Base-by-base conservation (phyloP, 108 stramenopile genomes). In the Chaetoceros muelleri region DNA sequence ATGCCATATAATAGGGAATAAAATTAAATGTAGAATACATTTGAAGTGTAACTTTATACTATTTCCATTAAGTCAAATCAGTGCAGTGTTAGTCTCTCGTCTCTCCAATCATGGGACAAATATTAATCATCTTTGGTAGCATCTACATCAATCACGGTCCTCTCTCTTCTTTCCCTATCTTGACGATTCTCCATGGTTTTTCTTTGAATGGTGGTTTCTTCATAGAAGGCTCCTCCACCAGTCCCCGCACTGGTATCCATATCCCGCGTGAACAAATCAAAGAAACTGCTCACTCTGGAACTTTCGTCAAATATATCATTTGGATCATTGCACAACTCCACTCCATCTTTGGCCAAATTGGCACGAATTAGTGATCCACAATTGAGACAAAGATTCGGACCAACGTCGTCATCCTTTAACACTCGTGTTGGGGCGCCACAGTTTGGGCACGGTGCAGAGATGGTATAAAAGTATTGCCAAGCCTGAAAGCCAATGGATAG, bases 71-170 rank as follows among this genome's bases (percentile, higher is more conserved):
- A n/a, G n/a, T n/a, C n/a, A n/a, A n/a, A n/a, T n/a, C n/a, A n/a
- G n/a, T n/a, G n/a, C n/a, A n/a, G n/a, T n/a, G n/a, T n/a, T n/a
- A n/a, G n/a, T n/a, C n/a, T n/a, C n/a, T n/a, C n/a, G n/a, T n/a
- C n/a, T n/a, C n/a, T n/a, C n/a, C n/a, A n/a, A n/a, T n/a, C n/a
- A n/a, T n/a, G n/a, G n/a, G n/a, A n/a, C n/a, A n/a, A 40, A 13
- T 40, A 5, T 40, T 40, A 40, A 40, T 72, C 69, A 55, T 85
- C 81, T 57, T 79, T 79, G 27, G 79, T 70, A 29, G 81, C 69
- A 29, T 87, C 85, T 2, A 80, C 81, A 65, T 87, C 85, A 57
- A 87, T 87, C 27, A 87, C 69, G 20, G 76, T 78, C n/a, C 29
- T 49, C 25, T 78, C 76, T 53, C 74, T 69, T 53, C 62, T 73